Evolutionary conservation across 192 early-diverging fungal genomes (phyloP).

Genomic region (Entomortierella beljakovae): DNA sequence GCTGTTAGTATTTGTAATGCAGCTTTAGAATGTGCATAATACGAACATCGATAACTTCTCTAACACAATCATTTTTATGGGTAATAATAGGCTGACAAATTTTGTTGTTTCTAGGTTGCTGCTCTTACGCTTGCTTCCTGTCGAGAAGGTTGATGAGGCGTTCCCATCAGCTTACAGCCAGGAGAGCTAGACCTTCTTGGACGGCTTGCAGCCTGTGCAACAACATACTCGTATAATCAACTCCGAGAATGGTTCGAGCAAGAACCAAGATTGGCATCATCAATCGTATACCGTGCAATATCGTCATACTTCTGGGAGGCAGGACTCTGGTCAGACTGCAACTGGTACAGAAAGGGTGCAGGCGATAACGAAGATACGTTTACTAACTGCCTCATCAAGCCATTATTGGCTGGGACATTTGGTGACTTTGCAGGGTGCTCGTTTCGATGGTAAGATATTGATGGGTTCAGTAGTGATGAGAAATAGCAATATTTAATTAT

Average conservation of each 20-base stretch:
- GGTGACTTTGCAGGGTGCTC: slow-evolving; percentile 14
- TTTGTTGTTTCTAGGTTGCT: slow-evolving; percentile 14
- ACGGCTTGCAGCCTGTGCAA: slow-evolving; percentile 9
- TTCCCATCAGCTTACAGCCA: slow-evolving; percentile 6
- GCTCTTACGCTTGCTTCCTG: slow-evolving; percentile 13
- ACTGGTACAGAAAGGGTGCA: slow-evolving; percentile 12
- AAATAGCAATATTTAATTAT: slow-evolving; percentile 1
- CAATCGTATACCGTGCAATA: slow-evolving; percentile 11
- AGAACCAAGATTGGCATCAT: slow-evolving; percentile 1
- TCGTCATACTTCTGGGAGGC: slow-evolving; percentile 9
- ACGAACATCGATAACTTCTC: slow-evolving; percentile 1
- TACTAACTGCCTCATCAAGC: slow-evolving; percentile 8
- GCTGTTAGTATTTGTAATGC: slow-evolving; percentile 10
- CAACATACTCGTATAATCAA: slow-evolving; percentile 11
- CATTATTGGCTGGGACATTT: slow-evolving; percentile 11
- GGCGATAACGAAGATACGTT: slow-evolving; percentile 20
- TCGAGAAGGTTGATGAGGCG: slow-evolving; percentile 10
- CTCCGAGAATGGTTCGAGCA: slow-evolving; percentile 16
- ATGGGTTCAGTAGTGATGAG: neutral
- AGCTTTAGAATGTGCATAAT: slow-evolving; percentile 8
- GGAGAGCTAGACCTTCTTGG: slow-evolving; percentile 9
- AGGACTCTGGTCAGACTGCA: slow-evolving; percentile 9
- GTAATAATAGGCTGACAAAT: slow-evolving; percentile 18
- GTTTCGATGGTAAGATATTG: slow-evolving; percentile 26
- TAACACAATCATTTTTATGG: slow-evolving; percentile 15